Percentiles rank a stretch among this genome's conserved stretches.
phyloP scores from a whole-genome alignment of 192 early-diverging fungal species.

The Coemansia aciculifera region DNA sequence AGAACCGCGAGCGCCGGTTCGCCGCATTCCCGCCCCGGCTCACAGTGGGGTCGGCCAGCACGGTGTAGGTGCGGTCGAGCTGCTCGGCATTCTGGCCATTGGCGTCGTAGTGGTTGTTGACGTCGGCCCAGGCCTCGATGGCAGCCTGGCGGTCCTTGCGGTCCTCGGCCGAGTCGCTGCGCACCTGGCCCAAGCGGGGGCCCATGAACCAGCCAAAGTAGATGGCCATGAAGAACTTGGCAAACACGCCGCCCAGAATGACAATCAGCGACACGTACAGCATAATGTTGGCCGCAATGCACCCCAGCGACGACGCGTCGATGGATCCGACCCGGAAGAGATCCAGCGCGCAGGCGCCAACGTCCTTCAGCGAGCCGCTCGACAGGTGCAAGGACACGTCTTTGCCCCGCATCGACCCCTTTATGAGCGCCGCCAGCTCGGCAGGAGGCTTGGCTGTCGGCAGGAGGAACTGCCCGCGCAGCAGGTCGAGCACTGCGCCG shows the following conservation, averaged over 20 bases:
- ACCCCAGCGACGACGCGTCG: slow-evolving; percentile 76
- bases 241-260: slow-evolving; percentile 82
- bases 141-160: slow-evolving; percentile 67
- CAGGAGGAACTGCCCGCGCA: slow-evolving; percentile 61
- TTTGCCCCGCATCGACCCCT: slow-evolving; percentile 52
- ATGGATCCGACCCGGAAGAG: slow-evolving; percentile 78
- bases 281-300: slow-evolving; percentile 69
- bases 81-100: slow-evolving; percentile 19
- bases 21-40: slow-evolving; percentile 3
- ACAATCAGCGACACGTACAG: slow-evolving; percentile 61
- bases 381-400: slow-evolving; percentile 56
- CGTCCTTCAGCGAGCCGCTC: slow-evolving; percentile 53
- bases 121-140: slow-evolving; percentile 76
- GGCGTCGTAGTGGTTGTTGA: slow-evolving; percentile 59
- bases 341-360: slow-evolving; percentile 75
- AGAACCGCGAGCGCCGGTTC: slow-evolving; percentile 55
- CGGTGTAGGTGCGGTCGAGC: slow-evolving; percentile 55
- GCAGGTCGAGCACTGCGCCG: slow-evolving; percentile 74
- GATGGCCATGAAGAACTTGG: slow-evolving; percentile 46
- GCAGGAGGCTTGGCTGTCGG: slow-evolving; percentile 49
- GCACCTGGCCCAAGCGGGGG: slow-evolving; percentile 73
- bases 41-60: slow-evolving; percentile 21
- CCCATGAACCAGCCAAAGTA: slow-evolving; percentile 80
- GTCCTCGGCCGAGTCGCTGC: slow-evolving; percentile 65
- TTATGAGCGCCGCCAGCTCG: slow-evolving; percentile 36